Evolutionary conservation across 2,329 filamentous ascomycete genomes (phyloP), one percentile per base, ranked within the genome.

Genomic region (Colletotrichum cereale): DNA sequence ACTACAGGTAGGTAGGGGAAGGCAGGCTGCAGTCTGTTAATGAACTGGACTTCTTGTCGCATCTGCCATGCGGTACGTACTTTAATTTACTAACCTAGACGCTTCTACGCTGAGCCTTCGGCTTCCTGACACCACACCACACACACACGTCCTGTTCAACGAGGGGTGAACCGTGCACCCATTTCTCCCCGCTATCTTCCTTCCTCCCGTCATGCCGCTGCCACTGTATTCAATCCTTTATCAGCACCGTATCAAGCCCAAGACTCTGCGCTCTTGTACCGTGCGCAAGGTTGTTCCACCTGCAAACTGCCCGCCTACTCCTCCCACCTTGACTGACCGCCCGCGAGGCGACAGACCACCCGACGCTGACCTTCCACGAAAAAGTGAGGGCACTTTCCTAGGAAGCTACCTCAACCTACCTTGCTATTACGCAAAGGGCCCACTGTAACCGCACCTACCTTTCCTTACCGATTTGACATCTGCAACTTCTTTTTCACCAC

Each of bases 381-480:
- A 62, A 48, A 62, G 40, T 58, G 62, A 53, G 62, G 53, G 38
- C 63, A 48, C 42, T 58, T 60, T 60, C 36, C 18, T 21, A 16
- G 47, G 65, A 62, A 71, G 68, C 58, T 67, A 68, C 64, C 44
- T 67, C 65, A 64, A 63, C 65, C 58, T 71, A 60, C 69, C 65
- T 72, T 72, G 65, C 69, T 52, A 71, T 72, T 71, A 72, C 70
- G 70, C 70, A 72, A 72, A 71, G 70, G 70, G 55, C 67, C 70
- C 70, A 71, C 70, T 72, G 62, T 72, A 71, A 72, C 70, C 67
- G 61, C 67, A 72, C 70, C 70, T 71, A 71, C 67, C 66, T 72
- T 64, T 70, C 70, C 70, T 26, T 71, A 58, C 61, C 61, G 66
- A 70, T 70, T 72, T 66, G 70, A 72, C 67, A 66, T 72, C 67